These are phyloP conservation scores for Fusarium sp. DNA, from an alignment of 2,329 filamentous ascomycete species.

Conservation along the genomic window DNA sequence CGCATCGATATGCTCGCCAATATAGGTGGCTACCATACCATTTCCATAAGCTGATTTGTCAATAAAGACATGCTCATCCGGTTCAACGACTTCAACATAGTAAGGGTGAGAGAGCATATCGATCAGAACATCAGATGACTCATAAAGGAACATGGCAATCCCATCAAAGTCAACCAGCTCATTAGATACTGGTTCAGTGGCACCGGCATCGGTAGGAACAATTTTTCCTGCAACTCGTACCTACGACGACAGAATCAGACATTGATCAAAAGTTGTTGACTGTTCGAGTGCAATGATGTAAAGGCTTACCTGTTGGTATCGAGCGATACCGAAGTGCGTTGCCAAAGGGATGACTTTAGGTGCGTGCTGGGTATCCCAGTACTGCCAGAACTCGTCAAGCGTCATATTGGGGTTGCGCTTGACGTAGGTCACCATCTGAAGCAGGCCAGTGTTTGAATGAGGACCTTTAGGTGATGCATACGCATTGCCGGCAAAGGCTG, in stretches of 20 bases:
- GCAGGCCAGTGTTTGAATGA: constrained; percentile 47
- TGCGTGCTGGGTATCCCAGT: constrained; percentile 44
- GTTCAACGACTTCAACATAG: constrained; percentile 41
- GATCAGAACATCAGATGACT: constrained; percentile 29
- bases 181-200: constrained; percentile 23
- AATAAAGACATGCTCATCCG: constrained; percentile 43
- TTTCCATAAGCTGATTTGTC: constrained; percentile 40
- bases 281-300: no score
- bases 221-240: constrained; percentile 27
- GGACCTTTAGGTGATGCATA: neutral
- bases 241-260: no score
- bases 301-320: constrained; percentile 37
- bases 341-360: constrained; percentile 42
- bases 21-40: constrained; percentile 41
- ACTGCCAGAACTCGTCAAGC: constrained; percentile 41
- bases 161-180: constrained; percentile 41
- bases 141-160: constrained; percentile 44
- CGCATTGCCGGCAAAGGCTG: neutral
- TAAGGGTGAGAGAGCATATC: constrained; percentile 43
- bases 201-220: constrained; percentile 33
- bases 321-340: constrained; percentile 38
- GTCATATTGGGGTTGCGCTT: constrained; percentile 40
- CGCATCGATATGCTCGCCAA: constrained; percentile 39
- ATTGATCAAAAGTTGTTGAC: no score
- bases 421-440: constrained; percentile 44